Conservation (phyloP, 164 flowering plant species). For the Berberis thunbergii region DNA sequence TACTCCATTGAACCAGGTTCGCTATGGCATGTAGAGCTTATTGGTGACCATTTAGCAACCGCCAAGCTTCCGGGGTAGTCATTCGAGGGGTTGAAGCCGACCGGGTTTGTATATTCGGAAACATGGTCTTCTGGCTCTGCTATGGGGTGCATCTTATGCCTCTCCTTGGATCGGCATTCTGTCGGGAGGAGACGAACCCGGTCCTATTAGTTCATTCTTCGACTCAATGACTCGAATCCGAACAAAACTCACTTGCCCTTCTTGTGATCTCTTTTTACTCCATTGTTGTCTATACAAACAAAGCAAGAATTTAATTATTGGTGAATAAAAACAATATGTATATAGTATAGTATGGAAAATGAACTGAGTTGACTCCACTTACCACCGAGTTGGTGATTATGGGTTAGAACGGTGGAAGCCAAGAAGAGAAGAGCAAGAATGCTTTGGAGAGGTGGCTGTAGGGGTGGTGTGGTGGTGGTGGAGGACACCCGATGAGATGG, state of each 20-base stretch:
- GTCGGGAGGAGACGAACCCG: neutral
- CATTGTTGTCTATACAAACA: neutral
- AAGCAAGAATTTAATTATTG: neutral
- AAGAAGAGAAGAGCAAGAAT: neutral
- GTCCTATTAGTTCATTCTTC: neutral
- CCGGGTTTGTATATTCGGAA: no score
- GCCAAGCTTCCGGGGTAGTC: conserved; percentile 2
- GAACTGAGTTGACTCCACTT: neutral
- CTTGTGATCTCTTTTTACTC: neutral
- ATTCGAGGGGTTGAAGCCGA: neutral
- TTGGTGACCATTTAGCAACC: conserved; percentile 1
- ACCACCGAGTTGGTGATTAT: neutral
- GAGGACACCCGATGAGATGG: neutral
- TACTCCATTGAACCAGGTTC: conserved; percentile 7
- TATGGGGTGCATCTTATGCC: no score
- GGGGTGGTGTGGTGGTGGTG: neutral
- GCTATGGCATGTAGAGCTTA: conserved; percentile 14
- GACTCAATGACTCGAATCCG: neutral
- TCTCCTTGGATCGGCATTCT: no score
- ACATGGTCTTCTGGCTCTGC: no score
- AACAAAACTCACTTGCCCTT: neutral
- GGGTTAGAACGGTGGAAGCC: neutral
- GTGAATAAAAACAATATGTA: neutral
- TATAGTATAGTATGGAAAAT: neutral
- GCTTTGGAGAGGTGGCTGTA: neutral